Base-by-base conservation (phyloP, 1,139 yeast species). In the Lodderomyces margitis region DNA sequence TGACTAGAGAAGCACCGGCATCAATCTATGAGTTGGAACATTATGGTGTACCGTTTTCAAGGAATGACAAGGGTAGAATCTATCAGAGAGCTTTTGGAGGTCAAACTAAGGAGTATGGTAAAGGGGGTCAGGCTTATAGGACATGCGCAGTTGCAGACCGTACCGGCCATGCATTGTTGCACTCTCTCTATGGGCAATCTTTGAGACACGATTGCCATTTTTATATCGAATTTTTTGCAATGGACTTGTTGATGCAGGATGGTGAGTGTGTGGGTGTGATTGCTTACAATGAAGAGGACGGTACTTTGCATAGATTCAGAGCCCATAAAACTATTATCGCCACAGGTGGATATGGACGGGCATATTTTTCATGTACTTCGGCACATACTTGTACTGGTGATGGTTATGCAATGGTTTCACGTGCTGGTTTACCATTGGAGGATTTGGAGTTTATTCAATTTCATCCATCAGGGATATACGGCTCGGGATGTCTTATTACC, bases 371-470 rank as follows among this genome's bases (percentile, higher is more conserved):
- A 16, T 91, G 98, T 77, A 92, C 98, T 50, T 89, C 97, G 47
- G 98, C 98, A 43, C 98, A 92, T 75, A 92, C 98, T 49, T 92
- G 98, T 80, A 92, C 98, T 47, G 98, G 98, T 74, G 98, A 92
- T 68, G 98, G 98, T 64, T 82, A 77, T 63, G 98, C 96, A 54
- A 92, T 92, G 98, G 98, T 88, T 49, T 74, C 96, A 41, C 83
- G 98, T 71, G 98, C 98, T 43, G 98, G 98, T 46, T 81, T 91
- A 66, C 98, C 98, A 42, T 77, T 91, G 61, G 96, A 92, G 74
- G 98, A 92, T 72, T 75, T 91, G 71, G 98, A 92, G 73, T 92
- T 92, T 61, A 91, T 92, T 49, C 98, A 92, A 73, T 92, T 92
- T 88, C 98, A 92, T 69, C 98, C 98, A 46, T 89, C 98, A 28